Conservation (phyloP, 305 asterid genomes). For the Plantago coronopus region DNA sequence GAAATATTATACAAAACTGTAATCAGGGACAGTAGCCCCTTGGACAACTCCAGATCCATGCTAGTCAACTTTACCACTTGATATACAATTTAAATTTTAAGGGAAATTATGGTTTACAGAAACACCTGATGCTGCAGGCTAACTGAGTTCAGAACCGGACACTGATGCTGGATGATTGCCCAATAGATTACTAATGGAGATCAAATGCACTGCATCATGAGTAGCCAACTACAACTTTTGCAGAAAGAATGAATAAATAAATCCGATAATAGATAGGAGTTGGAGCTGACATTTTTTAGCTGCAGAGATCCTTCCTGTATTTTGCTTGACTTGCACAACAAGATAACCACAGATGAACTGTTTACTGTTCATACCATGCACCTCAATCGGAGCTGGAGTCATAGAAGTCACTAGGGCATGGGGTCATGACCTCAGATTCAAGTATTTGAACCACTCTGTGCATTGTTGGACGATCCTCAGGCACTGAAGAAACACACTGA, state of each 20-base stretch:
- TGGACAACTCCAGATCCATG: neutral
- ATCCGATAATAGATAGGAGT: constrained; percentile 20
- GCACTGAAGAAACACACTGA: constrained; percentile 78
- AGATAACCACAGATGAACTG: constrained; percentile 25
- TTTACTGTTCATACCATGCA: constrained; percentile 16
- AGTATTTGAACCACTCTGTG: constrained; percentile 86
- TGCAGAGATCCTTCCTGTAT: constrained; percentile 27
- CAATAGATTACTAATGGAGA: constrained; percentile 23
- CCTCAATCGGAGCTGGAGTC: constrained; percentile 78
- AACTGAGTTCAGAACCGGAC: constrained; percentile 18
- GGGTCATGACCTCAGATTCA: constrained; percentile 89
- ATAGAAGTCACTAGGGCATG: constrained; percentile 92
- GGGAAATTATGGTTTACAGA: constrained; percentile 20
- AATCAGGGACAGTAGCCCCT: constrained; percentile 21
- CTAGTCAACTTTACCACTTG: constrained; percentile 26
- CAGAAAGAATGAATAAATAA: constrained; percentile 44
- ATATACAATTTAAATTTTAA: constrained; percentile 33
- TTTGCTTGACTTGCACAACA: constrained; percentile 31
- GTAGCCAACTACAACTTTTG: constrained; percentile 31
- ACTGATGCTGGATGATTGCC: constrained; percentile 26
- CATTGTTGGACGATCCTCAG: constrained; percentile 93
- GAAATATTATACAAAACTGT: constrained; percentile 33
- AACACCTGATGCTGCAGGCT: constrained; percentile 21
- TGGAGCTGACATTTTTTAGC: constrained; percentile 20
- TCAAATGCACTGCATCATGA: constrained; percentile 23